Evolutionary conservation across 352 stramenopile genomes (phyloP).

Genomic region (Phytophthora podocarpi): DNA sequence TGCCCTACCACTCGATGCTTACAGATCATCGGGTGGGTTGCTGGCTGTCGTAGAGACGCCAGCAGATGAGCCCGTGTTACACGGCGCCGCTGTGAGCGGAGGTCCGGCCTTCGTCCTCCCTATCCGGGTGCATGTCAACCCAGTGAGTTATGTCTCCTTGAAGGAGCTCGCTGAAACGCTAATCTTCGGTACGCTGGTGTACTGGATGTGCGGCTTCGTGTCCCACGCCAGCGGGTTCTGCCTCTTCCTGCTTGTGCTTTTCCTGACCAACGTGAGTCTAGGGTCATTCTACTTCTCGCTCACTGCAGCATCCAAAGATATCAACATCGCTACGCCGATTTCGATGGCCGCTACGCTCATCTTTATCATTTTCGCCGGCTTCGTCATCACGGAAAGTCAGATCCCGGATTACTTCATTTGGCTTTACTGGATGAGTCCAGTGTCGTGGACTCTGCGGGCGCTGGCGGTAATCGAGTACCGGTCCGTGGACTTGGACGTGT

Average conservation of each 20-base stretch:
- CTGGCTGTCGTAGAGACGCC: no score
- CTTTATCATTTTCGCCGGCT: slow-evolving; percentile 60
- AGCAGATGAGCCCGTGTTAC: no score
- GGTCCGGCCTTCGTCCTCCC: no score
- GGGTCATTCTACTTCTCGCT: slow-evolving; percentile 62
- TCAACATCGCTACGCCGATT: slow-evolving; percentile 50
- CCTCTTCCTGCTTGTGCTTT: slow-evolving; percentile 42
- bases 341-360: slow-evolving; percentile 52
- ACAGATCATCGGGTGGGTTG: no score
- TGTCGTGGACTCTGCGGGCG: slow-evolving; percentile 51
- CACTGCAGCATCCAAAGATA: slow-evolving; percentile 35
- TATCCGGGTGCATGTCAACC: no score
- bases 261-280: slow-evolving; percentile 51
- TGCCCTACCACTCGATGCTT: no score
- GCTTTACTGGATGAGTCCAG: slow-evolving; percentile 69
- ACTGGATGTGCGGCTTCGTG: slow-evolving; percentile 75
- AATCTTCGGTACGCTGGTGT: slow-evolving; percentile 73
- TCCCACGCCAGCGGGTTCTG: slow-evolving; percentile 37
- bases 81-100: no score
- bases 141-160: no score
- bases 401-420: slow-evolving; percentile 62
- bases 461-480: slow-evolving; percentile 53
- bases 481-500: slow-evolving; percentile 37
- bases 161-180: slow-evolving; percentile 64
- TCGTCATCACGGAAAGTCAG: slow-evolving; percentile 54